Base-by-base conservation (phyloP, 2,329 filamentous ascomycete genomes). In the Claviceps humidiphila region DNA sequence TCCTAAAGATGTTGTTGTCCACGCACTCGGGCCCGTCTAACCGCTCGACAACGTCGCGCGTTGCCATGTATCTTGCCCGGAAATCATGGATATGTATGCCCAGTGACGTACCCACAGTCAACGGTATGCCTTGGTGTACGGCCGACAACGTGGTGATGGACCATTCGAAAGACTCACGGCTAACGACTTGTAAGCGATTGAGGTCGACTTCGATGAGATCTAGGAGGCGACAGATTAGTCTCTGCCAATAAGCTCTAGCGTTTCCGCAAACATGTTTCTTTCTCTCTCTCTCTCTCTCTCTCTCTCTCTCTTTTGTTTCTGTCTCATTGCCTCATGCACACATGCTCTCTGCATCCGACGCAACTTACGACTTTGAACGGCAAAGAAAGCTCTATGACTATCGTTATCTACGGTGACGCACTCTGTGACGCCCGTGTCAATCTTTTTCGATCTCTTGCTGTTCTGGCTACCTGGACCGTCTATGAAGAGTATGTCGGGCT, bases 1-100 rank as follows among this genome's bases (percentile, higher is more conserved):
- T 59, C 48, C 58, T 66, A 52, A 68, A 65, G 1, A 66, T 60
- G 39, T 68, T 62, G 7, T 59, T 50, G 54, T 63, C 56, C 9
- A 60, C 57, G 53, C 49, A 54, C 4, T 53, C 54, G 8, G 58
- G 49, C 16, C 53, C 53, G 42, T 69, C 63, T 30, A 76, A 58
- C 24, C 63, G 62, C 55, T 74, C 73, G 16, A 59, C 60, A 7
- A 55, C 58, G 47, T 72, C 67, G 16, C 60, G 59, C 24, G 60
- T 59, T 9, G 60, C 60, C 14, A 60, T 60, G 16, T 61, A 61
- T 40, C 68, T 64, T 14, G 66, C 72, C 47, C 89, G 78, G 26
- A 84, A 79, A 64, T 97, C 91, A 63, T 94, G 81, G 4, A 96
- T 77, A 63, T 95, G 86, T 1, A 97, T 73, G 1, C 87, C 88